phyloP scores from a whole-genome alignment of 2,329 filamentous ascomycete species.

The Didymella arachidicola region DNA sequence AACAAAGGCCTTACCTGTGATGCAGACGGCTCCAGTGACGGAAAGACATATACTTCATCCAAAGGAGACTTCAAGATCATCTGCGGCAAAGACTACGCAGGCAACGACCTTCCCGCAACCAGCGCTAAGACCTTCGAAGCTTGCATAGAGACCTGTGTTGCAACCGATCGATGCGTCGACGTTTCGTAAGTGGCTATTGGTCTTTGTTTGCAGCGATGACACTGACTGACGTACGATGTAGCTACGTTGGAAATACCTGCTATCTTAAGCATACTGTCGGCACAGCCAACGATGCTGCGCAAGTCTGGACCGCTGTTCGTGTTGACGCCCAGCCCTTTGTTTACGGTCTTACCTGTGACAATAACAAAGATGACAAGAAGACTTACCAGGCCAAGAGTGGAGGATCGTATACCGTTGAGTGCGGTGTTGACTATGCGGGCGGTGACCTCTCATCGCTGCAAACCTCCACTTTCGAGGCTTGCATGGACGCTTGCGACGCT shows the following conservation, averaged over 20 bases:
- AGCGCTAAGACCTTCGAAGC: slow-evolving; percentile 4
- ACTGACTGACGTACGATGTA: background rate
- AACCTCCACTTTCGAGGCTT: slow-evolving; percentile 3
- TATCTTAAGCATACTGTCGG: background rate
- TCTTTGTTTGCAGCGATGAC: background rate
- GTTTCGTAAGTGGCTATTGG: slow-evolving; percentile 3
- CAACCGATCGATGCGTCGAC: slow-evolving; percentile 2
- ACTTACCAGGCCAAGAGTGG: slow-evolving; percentile 3
- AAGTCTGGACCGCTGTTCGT: slow-evolving; percentile 9
- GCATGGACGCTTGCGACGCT: slow-evolving; percentile 12
- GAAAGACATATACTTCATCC: slow-evolving; percentile 1
- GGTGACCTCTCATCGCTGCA: slow-evolving; percentile 3
- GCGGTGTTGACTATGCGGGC: slow-evolving; percentile 8
- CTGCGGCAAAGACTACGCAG: slow-evolving; percentile 11
- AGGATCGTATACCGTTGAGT: slow-evolving; percentile 1
- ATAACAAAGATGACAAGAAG: slow-evolving; percentile 4
- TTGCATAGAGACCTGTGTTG: slow-evolving; percentile 10
- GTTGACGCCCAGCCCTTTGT: background rate
- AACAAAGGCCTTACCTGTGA: background rate
- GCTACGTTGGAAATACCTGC: slow-evolving; percentile 1
- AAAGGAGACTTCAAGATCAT: slow-evolving; percentile 9
- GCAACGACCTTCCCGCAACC: slow-evolving; percentile 3
- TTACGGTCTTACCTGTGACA: background rate
- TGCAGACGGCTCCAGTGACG: background rate
- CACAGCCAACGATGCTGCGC: background rate